Percentiles rank a stretch among this genome's conserved stretches.
These are phyloP conservation scores for Nemania abortiva DNA, from an alignment of 2,329 filamentous ascomycete genomes.

Conservation along the genomic window DNA sequence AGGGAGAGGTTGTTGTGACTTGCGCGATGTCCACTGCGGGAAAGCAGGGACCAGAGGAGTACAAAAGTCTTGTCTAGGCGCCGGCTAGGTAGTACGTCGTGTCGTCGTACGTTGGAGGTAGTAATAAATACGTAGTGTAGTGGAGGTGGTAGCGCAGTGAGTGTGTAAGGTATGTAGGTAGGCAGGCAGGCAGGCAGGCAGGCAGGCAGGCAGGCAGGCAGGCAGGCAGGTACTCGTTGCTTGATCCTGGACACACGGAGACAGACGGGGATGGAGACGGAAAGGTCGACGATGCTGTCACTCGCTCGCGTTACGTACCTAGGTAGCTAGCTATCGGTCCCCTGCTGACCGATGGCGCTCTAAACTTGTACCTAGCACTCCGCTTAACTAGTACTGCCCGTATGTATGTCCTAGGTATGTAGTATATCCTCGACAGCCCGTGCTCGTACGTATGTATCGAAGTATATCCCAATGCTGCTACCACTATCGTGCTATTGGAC, in stretches of 20 bases:
- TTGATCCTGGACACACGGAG: conserved; percentile 30
- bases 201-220: neutral
- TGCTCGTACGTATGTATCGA: conserved; percentile 14
- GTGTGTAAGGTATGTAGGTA: neutral
- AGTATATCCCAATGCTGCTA: conserved; percentile 16
- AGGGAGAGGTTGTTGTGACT: conserved; percentile 20
- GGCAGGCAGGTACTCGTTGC: conserved; percentile 22
- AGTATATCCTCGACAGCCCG: conserved; percentile 17
- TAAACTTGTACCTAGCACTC: neutral
- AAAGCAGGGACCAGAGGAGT: conserved; percentile 21
- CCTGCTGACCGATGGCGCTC: conserved; percentile 23
- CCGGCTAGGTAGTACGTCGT: neutral
- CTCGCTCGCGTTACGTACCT: conserved; percentile 23
- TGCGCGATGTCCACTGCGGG: conserved; percentile 33
- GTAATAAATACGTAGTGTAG: conserved; percentile 4
- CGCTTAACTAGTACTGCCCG: conserved; percentile 7
- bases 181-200: neutral
- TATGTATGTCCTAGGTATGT: neutral
- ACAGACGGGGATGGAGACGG: conserved; percentile 12
- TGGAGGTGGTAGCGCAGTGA: neutral
- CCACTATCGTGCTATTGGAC: conserved; percentile 31
- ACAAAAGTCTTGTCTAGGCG: neutral
- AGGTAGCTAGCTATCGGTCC: conserved; percentile 22
- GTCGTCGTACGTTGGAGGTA: conserved; percentile 7
- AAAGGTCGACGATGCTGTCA: conserved; percentile 28